A percentile compares a stretch with the other conserved stretches of the same genome.
Evolutionary conservation across 2,329 filamentous ascomycete genomes (phyloP).

Genomic region (Podosphaera fusca): DNA sequence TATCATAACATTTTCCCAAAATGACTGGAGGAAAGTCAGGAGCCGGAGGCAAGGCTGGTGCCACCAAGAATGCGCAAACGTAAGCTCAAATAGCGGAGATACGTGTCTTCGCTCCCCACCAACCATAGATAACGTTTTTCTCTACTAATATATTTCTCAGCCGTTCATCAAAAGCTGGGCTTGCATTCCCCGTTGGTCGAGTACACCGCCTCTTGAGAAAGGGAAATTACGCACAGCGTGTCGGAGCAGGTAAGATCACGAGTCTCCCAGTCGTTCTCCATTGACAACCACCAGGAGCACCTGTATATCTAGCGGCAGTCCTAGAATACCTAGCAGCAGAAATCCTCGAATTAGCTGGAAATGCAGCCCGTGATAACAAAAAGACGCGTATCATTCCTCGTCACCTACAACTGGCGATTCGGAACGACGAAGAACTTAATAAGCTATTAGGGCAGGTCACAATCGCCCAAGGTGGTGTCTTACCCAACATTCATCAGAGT

Average conservation of each 20-base stretch:
- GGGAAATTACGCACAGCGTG: conserved; percentile 98
- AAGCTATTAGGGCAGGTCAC: conserved; percentile 92
- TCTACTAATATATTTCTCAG: conserved; percentile 22
- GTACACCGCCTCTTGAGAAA: conserved; percentile 97
- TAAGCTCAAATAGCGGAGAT: conserved; percentile 26
- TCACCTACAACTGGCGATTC: conserved; percentile 96
- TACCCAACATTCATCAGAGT: conserved; percentile 96
- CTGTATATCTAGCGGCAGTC: conserved; percentile 90
- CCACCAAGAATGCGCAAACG: conserved; percentile 98
- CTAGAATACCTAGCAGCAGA: conserved; percentile 97
- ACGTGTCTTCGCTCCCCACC: conserved; percentile 20
- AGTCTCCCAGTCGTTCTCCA: conserved; percentile 1
- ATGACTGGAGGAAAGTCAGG: conserved; percentile 99
- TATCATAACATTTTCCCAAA: conserved; percentile 34
- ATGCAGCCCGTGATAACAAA: conserved; percentile 99
- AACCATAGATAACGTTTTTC: conserved; percentile 4
- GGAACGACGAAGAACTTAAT: conserved; percentile 99
- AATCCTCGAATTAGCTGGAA: conserved; percentile 96
- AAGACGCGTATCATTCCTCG: conserved; percentile 99
- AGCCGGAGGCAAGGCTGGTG: conserved; percentile 70
- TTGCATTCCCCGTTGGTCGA: conserved; percentile 97
- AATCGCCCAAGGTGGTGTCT: conserved; percentile 89
- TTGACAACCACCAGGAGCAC: conserved; percentile 33
- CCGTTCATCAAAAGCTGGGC: conserved; percentile 96
- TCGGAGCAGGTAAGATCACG: conserved; percentile 55